phyloP scores from a whole-genome alignment of 306 rosid species.

The Albizia julibrissin region DNA sequence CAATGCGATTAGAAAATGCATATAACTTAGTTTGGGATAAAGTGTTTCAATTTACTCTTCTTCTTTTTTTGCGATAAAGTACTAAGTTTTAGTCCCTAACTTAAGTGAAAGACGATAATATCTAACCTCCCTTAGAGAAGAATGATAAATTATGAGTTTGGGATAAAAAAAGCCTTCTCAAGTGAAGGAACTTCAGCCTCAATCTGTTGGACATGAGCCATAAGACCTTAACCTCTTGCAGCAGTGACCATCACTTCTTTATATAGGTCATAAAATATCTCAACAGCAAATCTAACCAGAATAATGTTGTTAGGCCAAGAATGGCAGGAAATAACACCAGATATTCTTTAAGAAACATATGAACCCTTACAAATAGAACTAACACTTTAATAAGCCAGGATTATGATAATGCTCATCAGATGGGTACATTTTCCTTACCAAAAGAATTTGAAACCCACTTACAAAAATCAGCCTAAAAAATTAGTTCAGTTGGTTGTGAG shows the following conservation, averaged over 20 bases:
- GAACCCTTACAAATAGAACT: background rate
- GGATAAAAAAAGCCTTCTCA: no score
- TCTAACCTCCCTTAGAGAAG: conserved; percentile 71
- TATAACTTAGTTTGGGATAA: conserved; percentile 5
- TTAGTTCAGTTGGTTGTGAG: no score
- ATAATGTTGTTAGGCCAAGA: conserved; percentile 27
- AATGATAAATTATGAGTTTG: conserved; percentile 66
- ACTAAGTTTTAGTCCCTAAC: background rate
- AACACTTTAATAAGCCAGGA: background rate
- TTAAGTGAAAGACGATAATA: background rate
- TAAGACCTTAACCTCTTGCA: conserved; percentile 80
- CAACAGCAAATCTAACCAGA: conserved; percentile 84
- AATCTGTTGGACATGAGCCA: conserved; percentile 85
- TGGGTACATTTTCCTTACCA: background rate
- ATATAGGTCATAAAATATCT: conserved; percentile 88
- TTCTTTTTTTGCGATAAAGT: background rate
- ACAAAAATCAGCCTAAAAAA: no score
- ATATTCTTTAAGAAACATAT: background rate
- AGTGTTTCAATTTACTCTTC: background rate
- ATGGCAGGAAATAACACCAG: background rate
- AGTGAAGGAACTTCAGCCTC: no score
- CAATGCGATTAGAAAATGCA: conserved; percentile 27
- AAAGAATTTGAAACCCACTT: conserved; percentile 23
- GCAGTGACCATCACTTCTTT: conserved; percentile 93
- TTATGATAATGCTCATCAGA: conserved; percentile 1